Evolutionary conservation across 179 eudicot species (phyloP).

Genomic region (Patellifolia procumbens): DNA sequence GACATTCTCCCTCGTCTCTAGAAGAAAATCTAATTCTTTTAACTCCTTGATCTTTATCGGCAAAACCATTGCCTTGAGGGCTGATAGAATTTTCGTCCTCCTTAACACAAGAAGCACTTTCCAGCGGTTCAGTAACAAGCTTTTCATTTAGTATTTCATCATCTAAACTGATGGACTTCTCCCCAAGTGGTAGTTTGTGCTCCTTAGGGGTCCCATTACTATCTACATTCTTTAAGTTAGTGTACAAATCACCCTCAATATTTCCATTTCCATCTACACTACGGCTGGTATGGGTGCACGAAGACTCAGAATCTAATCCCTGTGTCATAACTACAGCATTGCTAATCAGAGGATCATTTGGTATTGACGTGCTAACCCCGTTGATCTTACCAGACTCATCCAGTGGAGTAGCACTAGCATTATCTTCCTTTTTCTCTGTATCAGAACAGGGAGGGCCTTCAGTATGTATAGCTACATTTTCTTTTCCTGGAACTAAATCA

Average conservation of each 20-base stretch:
- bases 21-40: slow-evolving; percentile 32
- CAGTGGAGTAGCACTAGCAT: slow-evolving; percentile 33
- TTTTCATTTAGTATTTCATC: slow-evolving; percentile 37
- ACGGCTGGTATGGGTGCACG: slow-evolving; percentile 50
- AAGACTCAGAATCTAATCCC: slow-evolving; percentile 67
- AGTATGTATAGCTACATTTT: slow-evolving; percentile 37
- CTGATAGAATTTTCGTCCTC: slow-evolving; percentile 32
- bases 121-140: slow-evolving; percentile 36
- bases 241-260: slow-evolving; percentile 41
- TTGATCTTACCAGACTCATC: slow-evolving; percentile 43
- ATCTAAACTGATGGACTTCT: slow-evolving; percentile 35
- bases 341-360: slow-evolving; percentile 41
- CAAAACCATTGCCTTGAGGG: slow-evolving; percentile 42
- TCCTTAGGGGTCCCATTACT: slow-evolving; percentile 46
- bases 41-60: slow-evolving; percentile 35
- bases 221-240: slow-evolving; percentile 41
- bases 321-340: slow-evolving; percentile 32
- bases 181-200: slow-evolving; percentile 37
- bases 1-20: slow-evolving; percentile 37
- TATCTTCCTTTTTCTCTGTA: slow-evolving; percentile 40
- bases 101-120: slow-evolving; percentile 31
- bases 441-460: slow-evolving; percentile 40
- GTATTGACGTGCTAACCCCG: slow-evolving; percentile 34
- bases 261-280: slow-evolving; percentile 51
- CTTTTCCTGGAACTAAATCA: slow-evolving; percentile 33